Evolutionary conservation across 495 filamentous ascomycete genomes (phyloP), one percentile per base, ranked within the genome.

Genomic region (Tirmania nivea): DNA sequence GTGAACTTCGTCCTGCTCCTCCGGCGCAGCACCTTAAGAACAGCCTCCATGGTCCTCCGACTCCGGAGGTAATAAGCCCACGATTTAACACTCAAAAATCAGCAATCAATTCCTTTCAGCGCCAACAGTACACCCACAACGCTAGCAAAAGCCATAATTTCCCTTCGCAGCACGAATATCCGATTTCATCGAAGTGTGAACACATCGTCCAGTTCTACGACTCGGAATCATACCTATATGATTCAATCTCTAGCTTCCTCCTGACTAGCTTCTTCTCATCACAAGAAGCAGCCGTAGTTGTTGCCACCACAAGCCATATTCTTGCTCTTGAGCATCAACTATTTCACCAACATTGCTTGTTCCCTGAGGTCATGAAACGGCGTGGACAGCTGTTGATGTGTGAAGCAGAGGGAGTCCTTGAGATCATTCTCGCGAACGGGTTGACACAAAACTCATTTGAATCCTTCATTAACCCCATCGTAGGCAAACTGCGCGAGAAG

Each of bases 201-300:
- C 63, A 66, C 36, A 48, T 57, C 31, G 59, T 66, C 11, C 63
- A 66, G 54, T 66, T 66, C 48, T 66, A 66, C 54, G 63, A 61
- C 34, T 55, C 57, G n/a, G 60, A 63, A 12, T 50, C 54, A 34
- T 60, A 58, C 36, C 55, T 66, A 42, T 66, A 62, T 42, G 55
- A 59, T 45, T 56, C 63, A 3, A 54, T 66, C 25, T 65, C 63
- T 10, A 61, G 55, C 35, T 66, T 65, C 52, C 60, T 66, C 50
- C 58, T 65, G n/a, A 63, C 63, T 1, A 59, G 59, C 17, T 66
- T 63, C 52, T 66, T 65, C 39, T 63, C 56, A 35, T 57, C 56
- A 6, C 56, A 65, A 48, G 61, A 63, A 54, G 63, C 63, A 14
- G 60, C 63, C 25, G 49, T 61, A n/a, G 60, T 64, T 52, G 52